Conservation (phyloP, 2,329 filamentous ascomycete genomes). For the Knoxdaviesia capensis region DNA sequence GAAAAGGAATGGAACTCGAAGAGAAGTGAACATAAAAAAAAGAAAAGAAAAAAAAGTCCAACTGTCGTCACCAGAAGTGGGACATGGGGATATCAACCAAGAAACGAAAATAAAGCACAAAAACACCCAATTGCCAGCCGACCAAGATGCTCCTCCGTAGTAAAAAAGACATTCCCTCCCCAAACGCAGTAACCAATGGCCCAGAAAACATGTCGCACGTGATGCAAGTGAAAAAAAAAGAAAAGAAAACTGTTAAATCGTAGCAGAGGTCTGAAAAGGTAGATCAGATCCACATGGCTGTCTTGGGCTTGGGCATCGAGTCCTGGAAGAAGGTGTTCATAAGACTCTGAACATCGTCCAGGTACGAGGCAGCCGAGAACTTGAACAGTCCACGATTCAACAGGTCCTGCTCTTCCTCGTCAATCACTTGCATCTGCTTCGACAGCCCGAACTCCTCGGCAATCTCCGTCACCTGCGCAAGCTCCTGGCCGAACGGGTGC, state of each 20-base stretch:
- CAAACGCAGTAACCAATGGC: too few relatives aligned
- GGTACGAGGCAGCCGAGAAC: conserved; percentile 65
- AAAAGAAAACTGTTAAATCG: not conserved
- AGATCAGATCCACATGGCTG: conserved; percentile 28
- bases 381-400: conserved; percentile 47
- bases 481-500: conserved; percentile 64
- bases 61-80: too few relatives aligned
- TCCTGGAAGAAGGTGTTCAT: conserved; percentile 38
- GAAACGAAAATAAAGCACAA: too few relatives aligned
- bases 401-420: conserved; percentile 58
- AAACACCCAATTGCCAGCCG: too few relatives aligned
- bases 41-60: not conserved
- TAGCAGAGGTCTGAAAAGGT: not conserved
- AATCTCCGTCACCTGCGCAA: conserved; percentile 81
- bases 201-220: too few relatives aligned
- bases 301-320: conserved; percentile 10
- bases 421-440: conserved; percentile 36
- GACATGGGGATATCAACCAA: too few relatives aligned
- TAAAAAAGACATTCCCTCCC: too few relatives aligned
- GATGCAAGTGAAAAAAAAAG: conserved; percentile 1
- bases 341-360: conserved; percentile 56
- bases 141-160: too few relatives aligned
- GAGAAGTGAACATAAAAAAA: not conserved
- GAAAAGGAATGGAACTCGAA: not conserved
- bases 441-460: conserved; percentile 67